phyloP scores from a whole-genome alignment of 805 yeast species.

The Monosporozyma siamensis region DNA sequence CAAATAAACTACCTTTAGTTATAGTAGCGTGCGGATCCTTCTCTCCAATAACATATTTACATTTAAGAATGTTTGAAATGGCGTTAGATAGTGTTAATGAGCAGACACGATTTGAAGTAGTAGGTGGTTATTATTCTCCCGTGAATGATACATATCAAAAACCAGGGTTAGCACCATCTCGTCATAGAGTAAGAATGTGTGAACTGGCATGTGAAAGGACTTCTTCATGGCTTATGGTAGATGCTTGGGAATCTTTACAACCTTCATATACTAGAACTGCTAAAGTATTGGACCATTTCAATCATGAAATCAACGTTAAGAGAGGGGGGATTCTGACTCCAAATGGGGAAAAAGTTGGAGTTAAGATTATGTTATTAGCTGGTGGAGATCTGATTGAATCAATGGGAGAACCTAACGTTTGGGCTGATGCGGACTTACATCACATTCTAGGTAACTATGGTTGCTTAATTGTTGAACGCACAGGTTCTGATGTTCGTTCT shows the following conservation, averaged over 20 bases:
- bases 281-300: constrained; percentile 89
- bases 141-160: constrained; percentile 88
- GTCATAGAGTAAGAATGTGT: constrained; percentile 94
- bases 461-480: constrained; percentile 90
- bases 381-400: constrained; percentile 97
- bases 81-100: constrained; percentile 89
- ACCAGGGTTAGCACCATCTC: constrained; percentile 82
- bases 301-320: constrained; percentile 85
- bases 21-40: constrained; percentile 97
- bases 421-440: constrained; percentile 94
- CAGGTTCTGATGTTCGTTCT: constrained; percentile 91
- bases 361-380: constrained; percentile 89
- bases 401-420: constrained; percentile 99
- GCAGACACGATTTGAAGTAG: constrained; percentile 86
- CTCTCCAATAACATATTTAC: constrained; percentile 90
- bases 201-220: constrained; percentile 97
- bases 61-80: constrained; percentile 97
- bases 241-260: constrained; percentile 97
- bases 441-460: constrained; percentile 95
- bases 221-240: constrained; percentile 96
- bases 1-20: constrained; percentile 78
- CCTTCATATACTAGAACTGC: constrained; percentile 89
- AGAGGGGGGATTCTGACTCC: constrained; percentile 70
- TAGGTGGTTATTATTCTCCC: constrained; percentile 95
- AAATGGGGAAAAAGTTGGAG: constrained; percentile 62